These are phyloP conservation scores for Candida hungchunana DNA, from an alignment of 805 yeast genomes.

Conservation along the genomic window DNA sequence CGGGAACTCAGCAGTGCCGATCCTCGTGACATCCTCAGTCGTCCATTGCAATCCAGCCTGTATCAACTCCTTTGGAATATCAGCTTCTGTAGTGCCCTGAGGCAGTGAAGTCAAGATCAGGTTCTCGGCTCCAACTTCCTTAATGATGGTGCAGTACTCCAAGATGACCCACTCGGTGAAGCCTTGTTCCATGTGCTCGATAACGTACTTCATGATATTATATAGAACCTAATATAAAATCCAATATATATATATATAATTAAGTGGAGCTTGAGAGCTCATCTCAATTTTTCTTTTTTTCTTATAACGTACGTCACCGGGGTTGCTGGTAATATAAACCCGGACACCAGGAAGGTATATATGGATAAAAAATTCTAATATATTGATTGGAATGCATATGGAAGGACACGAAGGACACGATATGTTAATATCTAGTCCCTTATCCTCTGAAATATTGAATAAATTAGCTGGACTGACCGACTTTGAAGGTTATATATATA, in stretches of 20 bases:
- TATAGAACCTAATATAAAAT: background rate
- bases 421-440: no score
- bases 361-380: no score
- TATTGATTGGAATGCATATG: no score
- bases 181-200: conserved; percentile 97
- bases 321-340: no score
- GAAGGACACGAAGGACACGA: no score
- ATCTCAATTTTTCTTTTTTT: background rate
- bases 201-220: conserved; percentile 72
- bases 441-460: no score
- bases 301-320: conserved; percentile 1
- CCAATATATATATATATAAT: no score
- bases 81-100: conserved; percentile 48
- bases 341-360: no score
- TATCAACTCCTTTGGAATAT: conserved; percentile 57
- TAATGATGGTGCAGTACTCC: conserved; percentile 78
- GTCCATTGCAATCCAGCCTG: conserved; percentile 80
- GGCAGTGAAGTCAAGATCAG: conserved; percentile 77
- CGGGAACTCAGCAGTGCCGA: conserved; percentile 30
- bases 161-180: conserved; percentile 94
- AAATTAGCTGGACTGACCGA: no score
- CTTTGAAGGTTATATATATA: no score
- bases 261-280: no score
- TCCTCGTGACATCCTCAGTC: conserved; percentile 56
- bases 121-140: conserved; percentile 77